Conservation (phyloP, 2,329 filamentous ascomycete species). For the Talaromyces amestolkiae region DNA sequence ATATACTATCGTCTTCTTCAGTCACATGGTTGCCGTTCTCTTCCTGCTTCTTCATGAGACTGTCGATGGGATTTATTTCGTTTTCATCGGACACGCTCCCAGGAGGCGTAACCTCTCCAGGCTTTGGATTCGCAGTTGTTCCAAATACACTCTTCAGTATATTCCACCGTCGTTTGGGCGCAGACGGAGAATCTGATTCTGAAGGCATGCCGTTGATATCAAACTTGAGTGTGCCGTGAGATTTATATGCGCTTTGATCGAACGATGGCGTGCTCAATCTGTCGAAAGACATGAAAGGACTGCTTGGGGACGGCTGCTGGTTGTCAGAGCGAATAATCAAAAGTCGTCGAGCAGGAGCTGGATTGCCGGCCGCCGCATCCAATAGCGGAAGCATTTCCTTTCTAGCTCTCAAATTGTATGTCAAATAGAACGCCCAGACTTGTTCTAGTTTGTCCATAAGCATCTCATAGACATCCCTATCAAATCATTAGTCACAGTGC, state of each 20-base stretch:
- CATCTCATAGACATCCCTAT: constrained; percentile 65
- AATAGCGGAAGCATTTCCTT: constrained; percentile 56
- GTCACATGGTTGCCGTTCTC: constrained; percentile 26
- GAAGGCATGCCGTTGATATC: constrained; percentile 22
- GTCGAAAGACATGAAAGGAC: constrained; percentile 63
- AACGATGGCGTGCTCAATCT: constrained; percentile 48
- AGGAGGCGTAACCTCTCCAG: constrained; percentile 43
- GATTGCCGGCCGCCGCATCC: constrained; percentile 77
- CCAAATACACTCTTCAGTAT: constrained; percentile 53
- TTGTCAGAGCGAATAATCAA: constrained; percentile 84
- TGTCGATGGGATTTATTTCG: constrained; percentile 29
- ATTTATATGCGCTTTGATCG: constrained; percentile 13
- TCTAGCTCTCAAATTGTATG: constrained; percentile 67
- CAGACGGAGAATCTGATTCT: constrained; percentile 21
- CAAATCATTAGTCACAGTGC: neutral
- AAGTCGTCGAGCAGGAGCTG: constrained; percentile 79
- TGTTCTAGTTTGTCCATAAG: constrained; percentile 67
- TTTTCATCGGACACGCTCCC: constrained; percentile 39
- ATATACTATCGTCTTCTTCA: constrained; percentile 26
- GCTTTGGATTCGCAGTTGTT: constrained; percentile 43
- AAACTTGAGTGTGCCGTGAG: constrained; percentile 20
- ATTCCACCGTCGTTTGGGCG: constrained; percentile 47
- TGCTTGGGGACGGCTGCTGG: constrained; percentile 49
- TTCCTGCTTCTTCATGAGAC: constrained; percentile 21
- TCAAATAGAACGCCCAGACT: constrained; percentile 77